A percentile compares a stretch with the other conserved stretches of the same genome.
Conservation (phyloP, 495 filamentous ascomycete species). For the Neurospora pannonica region DNA sequence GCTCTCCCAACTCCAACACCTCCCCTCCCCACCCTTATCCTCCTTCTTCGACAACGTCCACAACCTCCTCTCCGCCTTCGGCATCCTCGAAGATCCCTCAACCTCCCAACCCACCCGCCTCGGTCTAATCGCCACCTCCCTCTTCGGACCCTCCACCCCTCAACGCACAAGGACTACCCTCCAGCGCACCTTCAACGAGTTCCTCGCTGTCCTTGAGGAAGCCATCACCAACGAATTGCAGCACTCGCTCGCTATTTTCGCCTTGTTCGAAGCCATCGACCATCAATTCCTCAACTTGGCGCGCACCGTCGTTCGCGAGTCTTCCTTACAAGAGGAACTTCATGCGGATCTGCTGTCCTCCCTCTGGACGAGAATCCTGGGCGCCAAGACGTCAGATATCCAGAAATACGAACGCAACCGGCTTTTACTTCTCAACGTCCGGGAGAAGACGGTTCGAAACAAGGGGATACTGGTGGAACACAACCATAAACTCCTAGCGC, state of each 20-base stretch:
- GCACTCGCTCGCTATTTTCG: conserved; percentile 65
- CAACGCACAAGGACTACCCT: conserved; percentile 74
- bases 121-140: conserved; percentile 51
- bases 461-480: conserved; percentile 77
- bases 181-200: conserved; percentile 78
- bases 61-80: conserved; percentile 56
- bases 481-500: conserved; percentile 63
- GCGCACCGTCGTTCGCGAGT: conserved; percentile 75
- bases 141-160: conserved; percentile 70
- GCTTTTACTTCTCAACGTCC: conserved; percentile 60
- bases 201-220: conserved; percentile 78
- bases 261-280: conserved; percentile 80
- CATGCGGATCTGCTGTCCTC: conserved; percentile 73
- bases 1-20: conserved; percentile 42
- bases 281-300: conserved; percentile 79
- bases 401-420: conserved; percentile 87
- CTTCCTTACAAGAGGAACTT: conserved; percentile 63
- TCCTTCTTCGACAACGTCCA: conserved; percentile 71
- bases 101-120: conserved; percentile 55
- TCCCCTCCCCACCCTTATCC: conserved; percentile 49
- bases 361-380: conserved; percentile 77
- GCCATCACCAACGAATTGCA: conserved; percentile 74
- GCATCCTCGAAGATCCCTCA: conserved; percentile 54
- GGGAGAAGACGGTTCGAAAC: conserved; percentile 74
- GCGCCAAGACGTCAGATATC: conserved; percentile 57